A percentile compares a stretch with the other conserved stretches of the same genome.
Evolutionary conservation across 73 alveolate species (phyloP).

Genomic region (Diophrys sp.): DNA sequence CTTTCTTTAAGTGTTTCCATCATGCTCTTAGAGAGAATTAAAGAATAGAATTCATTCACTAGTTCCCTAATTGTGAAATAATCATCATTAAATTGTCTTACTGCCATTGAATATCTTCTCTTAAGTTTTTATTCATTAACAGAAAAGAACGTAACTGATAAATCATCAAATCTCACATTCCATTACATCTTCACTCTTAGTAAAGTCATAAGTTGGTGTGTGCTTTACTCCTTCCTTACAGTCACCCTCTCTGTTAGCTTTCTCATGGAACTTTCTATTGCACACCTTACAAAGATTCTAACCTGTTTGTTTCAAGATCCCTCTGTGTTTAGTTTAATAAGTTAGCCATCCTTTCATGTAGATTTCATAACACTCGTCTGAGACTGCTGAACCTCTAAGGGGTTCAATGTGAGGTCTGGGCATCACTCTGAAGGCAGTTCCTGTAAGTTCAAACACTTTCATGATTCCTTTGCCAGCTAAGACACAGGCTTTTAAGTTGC

Average conservation of each 20-base stretch:
- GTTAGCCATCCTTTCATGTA: background rate
- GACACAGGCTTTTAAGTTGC: slow-evolving; percentile 50
- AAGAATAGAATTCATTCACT: slow-evolving; percentile 30
- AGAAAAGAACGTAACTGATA: too few relatives aligned
- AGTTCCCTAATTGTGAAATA: slow-evolving; percentile 9
- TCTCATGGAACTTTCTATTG: slow-evolving; percentile 4
- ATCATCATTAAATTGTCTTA: too few relatives aligned
- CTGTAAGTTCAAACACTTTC: slow-evolving; percentile 37
- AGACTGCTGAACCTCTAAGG: background rate
- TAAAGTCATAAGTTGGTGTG: slow-evolving; percentile 34
- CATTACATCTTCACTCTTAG: slow-evolving; percentile 36
- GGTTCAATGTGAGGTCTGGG: background rate
- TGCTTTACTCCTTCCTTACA: slow-evolving; percentile 12
- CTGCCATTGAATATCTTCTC: too few relatives aligned
- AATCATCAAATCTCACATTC: slow-evolving; percentile 43
- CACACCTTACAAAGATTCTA: background rate
- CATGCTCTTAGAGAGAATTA: slow-evolving; percentile 56
- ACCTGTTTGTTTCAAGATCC: background rate
- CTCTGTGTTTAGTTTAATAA: background rate
- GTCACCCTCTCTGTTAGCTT: slow-evolving; percentile 16
- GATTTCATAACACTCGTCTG: background rate
- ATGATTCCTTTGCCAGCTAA: slow-evolving; percentile 51
- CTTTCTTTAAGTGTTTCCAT: slow-evolving; percentile 54
- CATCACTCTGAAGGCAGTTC: slow-evolving; percentile 45
- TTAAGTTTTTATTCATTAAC: too few relatives aligned